Percentiles rank a stretch among this genome's conserved stretches.
Evolutionary conservation across 345 rosid genomes (phyloP).

Genomic region (Jatropha curcas): DNA sequence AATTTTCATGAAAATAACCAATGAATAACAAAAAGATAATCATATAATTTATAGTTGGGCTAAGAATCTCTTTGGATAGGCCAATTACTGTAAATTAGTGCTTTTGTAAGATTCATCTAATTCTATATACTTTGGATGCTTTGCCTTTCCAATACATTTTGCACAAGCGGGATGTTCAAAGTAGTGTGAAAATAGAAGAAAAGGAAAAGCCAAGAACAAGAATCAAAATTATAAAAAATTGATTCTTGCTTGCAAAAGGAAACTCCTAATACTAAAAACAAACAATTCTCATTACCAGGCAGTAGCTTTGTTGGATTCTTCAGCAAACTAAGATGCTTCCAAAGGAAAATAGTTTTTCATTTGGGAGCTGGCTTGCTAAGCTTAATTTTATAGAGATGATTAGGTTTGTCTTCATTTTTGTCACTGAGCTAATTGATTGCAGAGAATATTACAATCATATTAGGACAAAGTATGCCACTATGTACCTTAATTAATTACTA

Average conservation of each 20-base stretch:
- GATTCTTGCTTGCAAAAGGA: conserved; percentile 26
- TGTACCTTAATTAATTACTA: background rate
- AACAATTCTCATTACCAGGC: conserved; percentile 13
- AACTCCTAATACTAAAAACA: conserved; percentile 16
- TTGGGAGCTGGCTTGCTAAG: too few relatives aligned
- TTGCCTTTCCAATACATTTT: background rate
- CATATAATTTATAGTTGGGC: background rate
- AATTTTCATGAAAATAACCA: background rate
- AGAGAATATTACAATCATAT: conserved; percentile 25
- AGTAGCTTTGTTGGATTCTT: conserved; percentile 24
- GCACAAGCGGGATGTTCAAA: conserved; percentile 3
- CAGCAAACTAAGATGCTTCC: background rate
- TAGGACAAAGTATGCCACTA: conserved; percentile 4
- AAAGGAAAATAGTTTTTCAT: background rate
- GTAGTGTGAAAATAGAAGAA: conserved; percentile 16
- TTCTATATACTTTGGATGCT: background rate
- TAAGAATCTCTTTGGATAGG: too few relatives aligned
- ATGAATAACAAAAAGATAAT: background rate
- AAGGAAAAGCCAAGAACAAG: conserved; percentile 20
- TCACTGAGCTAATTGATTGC: conserved; percentile 6
- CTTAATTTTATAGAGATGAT: background rate
- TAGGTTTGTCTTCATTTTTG: conserved; percentile 25
- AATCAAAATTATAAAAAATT: conserved; percentile 8
- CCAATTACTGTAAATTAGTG: background rate
- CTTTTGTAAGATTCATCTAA: background rate